These are phyloP conservation scores for Cryptomeria japonica DNA, from an alignment of 75 land plant species.

Conservation along the genomic window DNA sequence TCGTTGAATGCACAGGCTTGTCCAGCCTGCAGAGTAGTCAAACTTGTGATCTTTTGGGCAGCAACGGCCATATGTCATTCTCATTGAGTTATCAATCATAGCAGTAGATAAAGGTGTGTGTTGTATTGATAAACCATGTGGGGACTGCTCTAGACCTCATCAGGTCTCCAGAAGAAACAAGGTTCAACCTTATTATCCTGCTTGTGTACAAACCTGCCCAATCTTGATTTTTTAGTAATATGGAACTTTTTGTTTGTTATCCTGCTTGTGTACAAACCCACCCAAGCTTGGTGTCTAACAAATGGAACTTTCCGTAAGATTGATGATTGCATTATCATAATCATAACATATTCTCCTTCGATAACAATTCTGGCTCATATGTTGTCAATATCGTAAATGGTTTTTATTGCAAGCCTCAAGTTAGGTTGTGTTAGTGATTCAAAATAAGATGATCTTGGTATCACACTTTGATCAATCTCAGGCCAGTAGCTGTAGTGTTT, in stretches of 20 bases:
- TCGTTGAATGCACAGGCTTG: conserved; percentile 3
- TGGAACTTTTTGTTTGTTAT: neutral
- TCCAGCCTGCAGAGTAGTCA: neutral
- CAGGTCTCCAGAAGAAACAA: neutral
- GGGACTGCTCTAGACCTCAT: neutral
- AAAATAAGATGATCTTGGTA: neutral
- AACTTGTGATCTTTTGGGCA: neutral
- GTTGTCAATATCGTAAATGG: neutral
- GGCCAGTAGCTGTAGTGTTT: neutral
- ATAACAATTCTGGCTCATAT: neutral
- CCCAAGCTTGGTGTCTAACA: neutral
- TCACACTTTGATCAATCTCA: neutral
- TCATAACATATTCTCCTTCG: neutral
- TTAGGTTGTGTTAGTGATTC: neutral
- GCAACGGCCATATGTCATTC: neutral
- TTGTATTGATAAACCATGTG: neutral
- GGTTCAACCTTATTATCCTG: neutral
- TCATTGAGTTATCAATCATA: neutral
- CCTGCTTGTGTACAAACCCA: neutral
- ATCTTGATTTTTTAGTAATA: too few species aligned
- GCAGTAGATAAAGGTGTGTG: neutral
- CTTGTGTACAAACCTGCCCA: too few species aligned
- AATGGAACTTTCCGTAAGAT: neutral
- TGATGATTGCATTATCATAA: neutral
- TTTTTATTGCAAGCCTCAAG: neutral